Evolutionary conservation across 352 stramenopile species (phyloP).

Genomic region (Pythium monospermum): DNA sequence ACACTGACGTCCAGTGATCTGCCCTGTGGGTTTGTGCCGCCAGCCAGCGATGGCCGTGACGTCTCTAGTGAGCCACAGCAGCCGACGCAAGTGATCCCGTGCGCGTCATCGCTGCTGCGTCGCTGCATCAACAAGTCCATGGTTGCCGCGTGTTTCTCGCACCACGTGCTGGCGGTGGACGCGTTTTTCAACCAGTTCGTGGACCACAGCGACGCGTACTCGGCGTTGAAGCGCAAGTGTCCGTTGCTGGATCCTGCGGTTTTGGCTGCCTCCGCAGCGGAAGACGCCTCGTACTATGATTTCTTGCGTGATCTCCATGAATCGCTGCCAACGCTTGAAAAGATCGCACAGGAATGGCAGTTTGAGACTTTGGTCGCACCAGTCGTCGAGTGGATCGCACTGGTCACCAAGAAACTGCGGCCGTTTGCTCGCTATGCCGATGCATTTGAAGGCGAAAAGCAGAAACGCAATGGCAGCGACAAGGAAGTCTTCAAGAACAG

Average conservation of each 20-base stretch:
- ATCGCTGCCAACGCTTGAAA: constrained; percentile 37
- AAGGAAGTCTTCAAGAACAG: constrained; percentile 70
- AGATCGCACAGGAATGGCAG: constrained; percentile 47
- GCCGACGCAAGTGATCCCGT: constrained; percentile 47
- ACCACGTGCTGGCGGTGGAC: constrained; percentile 46
- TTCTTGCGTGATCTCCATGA: constrained; percentile 52
- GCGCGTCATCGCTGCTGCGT: constrained; percentile 50
- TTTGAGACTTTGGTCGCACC: constrained; percentile 35
- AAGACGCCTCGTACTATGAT: constrained; percentile 47
- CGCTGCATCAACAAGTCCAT: constrained; percentile 43
- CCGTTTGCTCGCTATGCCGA: constrained; percentile 70
- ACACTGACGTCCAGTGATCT: constrained; percentile 37
- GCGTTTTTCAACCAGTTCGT: constrained; percentile 43
- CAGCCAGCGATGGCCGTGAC: constrained; percentile 51
- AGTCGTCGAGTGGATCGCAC: constrained; percentile 44
- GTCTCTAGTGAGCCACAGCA: constrained; percentile 42
- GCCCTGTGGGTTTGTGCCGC: constrained; percentile 45
- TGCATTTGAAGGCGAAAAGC: constrained; percentile 66
- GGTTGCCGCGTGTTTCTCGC: constrained; percentile 48
- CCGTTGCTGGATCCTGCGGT: constrained; percentile 31
- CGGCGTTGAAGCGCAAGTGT: constrained; percentile 44
- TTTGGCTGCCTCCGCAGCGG: constrained; percentile 17
- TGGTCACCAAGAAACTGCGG: constrained; percentile 71
- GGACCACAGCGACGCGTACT: constrained; percentile 26
- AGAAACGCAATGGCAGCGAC: constrained; percentile 67